These are phyloP conservation scores for Russula brevipes DNA, from an alignment of 768 basidiomycete species.

Conservation along the genomic window DNA sequence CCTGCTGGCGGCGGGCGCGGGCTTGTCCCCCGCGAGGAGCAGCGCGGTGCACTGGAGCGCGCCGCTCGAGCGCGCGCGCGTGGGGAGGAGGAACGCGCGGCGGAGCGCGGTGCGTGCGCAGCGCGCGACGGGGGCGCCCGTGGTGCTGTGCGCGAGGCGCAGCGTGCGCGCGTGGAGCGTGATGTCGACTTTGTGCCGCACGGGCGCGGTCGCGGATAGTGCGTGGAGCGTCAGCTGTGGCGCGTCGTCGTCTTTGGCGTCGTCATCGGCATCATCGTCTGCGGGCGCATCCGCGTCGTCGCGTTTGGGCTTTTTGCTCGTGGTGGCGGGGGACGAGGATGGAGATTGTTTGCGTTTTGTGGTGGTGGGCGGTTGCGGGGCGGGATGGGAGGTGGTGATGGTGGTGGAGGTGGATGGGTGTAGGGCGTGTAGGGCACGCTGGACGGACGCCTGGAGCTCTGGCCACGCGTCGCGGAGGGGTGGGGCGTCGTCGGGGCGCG, in stretches of 20 bases:
- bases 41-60: slow-evolving; percentile 71
- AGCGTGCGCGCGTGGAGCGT: slow-evolving; percentile 49
- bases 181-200: slow-evolving; percentile 73
- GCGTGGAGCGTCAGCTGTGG: slow-evolving; percentile 57
- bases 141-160: slow-evolving; percentile 46
- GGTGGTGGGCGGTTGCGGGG: neutral
- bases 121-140: slow-evolving; percentile 45
- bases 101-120: slow-evolving; percentile 44
- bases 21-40: slow-evolving; percentile 52
- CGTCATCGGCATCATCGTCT: slow-evolving; percentile 24
- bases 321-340: neutral
- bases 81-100: slow-evolving; percentile 68
- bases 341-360: slow-evolving; percentile 18
- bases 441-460: slow-evolving; percentile 10
- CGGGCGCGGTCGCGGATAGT: slow-evolving; percentile 64
- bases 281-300: neutral
- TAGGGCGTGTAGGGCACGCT: neutral
- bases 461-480: slow-evolving; percentile 16
- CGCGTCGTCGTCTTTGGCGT: slow-evolving; percentile 28
- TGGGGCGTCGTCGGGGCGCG: slow-evolving; percentile 8
- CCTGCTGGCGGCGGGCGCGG: slow-evolving; percentile 34
- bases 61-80: slow-evolving; percentile 52
- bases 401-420: neutral
- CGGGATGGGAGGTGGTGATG: neutral
- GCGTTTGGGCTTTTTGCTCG: slow-evolving; percentile 15